Percentiles rank a stretch among this genome's conserved stretches.
Conservation (phyloP, 2,329 filamentous ascomycete genomes). For the Microdochium nivale region DNA sequence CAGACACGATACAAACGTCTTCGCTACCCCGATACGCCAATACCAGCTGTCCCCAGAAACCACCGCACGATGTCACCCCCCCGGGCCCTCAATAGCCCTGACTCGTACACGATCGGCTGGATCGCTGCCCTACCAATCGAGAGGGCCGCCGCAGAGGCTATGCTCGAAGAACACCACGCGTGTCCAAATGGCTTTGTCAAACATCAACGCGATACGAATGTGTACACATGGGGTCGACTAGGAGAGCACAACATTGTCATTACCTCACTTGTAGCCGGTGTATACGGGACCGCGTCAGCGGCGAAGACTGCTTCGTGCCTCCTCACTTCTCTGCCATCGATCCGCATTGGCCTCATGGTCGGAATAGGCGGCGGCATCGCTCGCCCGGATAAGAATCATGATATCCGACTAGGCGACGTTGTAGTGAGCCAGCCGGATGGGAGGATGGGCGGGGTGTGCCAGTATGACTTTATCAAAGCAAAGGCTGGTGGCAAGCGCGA, state of each 20-base stretch:
- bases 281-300: constrained; percentile 7
- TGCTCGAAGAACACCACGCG: constrained; percentile 16
- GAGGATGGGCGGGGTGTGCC: constrained; percentile 8
- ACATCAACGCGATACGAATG: constrained; percentile 12
- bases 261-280: constrained; percentile 10
- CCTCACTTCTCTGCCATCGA: constrained; percentile 7
- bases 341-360: constrained; percentile 10
- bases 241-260: constrained; percentile 17
- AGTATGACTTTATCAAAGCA: constrained; percentile 15
- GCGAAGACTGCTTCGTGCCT: constrained; percentile 6
- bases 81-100: neutral
- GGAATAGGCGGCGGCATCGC: constrained; percentile 9
- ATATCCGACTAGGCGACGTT: constrained; percentile 18
- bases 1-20: neutral
- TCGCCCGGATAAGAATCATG: constrained; percentile 4
- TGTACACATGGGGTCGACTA: constrained; percentile 15
- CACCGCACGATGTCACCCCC: neutral
- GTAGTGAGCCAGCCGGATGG: constrained; percentile 13
- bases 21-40: neutral
- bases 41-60: neutral
- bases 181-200: constrained; percentile 3
- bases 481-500: neutral
- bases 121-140: constrained; percentile 21
- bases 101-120: constrained; percentile 21
- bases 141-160: constrained; percentile 17